Evolutionary conservation across 352 stramenopile genomes (phyloP), one percentile per base, ranked within the genome.

Genomic region (Phytophthora parvispora): DNA sequence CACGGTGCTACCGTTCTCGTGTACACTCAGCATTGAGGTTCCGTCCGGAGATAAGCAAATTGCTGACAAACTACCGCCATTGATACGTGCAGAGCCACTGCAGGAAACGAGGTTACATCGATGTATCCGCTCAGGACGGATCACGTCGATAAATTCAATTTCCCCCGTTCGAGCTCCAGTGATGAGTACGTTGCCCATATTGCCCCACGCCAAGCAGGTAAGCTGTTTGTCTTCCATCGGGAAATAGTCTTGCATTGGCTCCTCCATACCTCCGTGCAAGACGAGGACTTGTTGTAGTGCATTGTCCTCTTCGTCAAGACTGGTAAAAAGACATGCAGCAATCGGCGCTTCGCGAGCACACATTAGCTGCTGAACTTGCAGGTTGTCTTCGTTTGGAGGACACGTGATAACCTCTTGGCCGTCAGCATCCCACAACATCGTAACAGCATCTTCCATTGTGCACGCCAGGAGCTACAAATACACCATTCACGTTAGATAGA

Each of bases 61-160:
- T 4, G 71, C 74, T 27, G 57, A 54, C 36, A 84, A 27, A 20
- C 42, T 50, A 4, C 54, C 55, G 32, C 48, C 42, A 34, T 61
- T 47, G 25, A 52, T 69, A 27, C 50, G 32, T 40, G 60, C 38
- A 0, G 45, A 61, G 6, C 45, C 58, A 25, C 58, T 67, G 43
- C 66, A 72, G 2, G 55, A 27, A 50, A 74, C 38, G 25, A 79
- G 57, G 20, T 72, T 76, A 38, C 74, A 84, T 20, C 60, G 60
- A 27, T 81, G 52, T 64, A 80, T 72, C 38, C 61, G 70, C 58
- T 75, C 58, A 12, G 63, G 59, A 9, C 38, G 58, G 15, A 71
- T 72, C 16, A 80, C 66, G 31, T 77, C 64, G 34, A 84, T 75
- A 31, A 84, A 78, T 28, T 81, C 69, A 32, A 84, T 67, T 20